Evolutionary conservation across 768 basidiomycete species (phyloP).

Genomic region (Pulveroboletus sp.): DNA sequence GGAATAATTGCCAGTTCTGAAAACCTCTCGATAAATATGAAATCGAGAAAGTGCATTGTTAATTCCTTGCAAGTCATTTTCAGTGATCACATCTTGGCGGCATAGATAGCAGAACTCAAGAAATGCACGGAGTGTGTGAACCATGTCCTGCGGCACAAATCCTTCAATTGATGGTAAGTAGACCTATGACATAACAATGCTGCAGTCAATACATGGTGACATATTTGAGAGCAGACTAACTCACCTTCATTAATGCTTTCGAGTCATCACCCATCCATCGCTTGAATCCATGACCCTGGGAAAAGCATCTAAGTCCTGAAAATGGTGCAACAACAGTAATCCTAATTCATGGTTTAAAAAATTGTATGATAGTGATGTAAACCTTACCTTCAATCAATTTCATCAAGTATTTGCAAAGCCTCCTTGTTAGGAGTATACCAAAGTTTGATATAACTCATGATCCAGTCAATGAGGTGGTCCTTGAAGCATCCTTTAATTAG

Average conservation of each 20-base stretch:
- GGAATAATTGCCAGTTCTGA: background rate
- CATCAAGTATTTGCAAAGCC: no score
- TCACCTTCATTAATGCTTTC: background rate
- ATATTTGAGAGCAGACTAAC: no score
- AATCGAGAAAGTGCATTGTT: background rate
- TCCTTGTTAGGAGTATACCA: no score
- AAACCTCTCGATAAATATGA: background rate
- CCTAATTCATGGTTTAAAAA: no score
- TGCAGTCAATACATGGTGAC: no score
- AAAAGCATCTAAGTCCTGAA: background rate
- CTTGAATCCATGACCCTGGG: background rate
- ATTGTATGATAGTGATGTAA: no score
- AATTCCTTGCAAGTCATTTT: background rate
- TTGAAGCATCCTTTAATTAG: no score
- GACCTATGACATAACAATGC: no score
- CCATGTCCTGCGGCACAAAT: background rate
- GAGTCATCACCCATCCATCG: background rate
- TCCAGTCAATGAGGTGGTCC: no score
- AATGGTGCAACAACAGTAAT: background rate
- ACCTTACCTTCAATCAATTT: no score
- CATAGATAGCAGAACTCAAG: background rate
- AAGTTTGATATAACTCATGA: no score
- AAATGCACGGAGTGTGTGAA: background rate
- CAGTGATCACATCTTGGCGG: background rate
- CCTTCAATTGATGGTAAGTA: background rate